Evolutionary conservation across 768 basidiomycete species (phyloP).

Genomic region (Russula abietina): DNA sequence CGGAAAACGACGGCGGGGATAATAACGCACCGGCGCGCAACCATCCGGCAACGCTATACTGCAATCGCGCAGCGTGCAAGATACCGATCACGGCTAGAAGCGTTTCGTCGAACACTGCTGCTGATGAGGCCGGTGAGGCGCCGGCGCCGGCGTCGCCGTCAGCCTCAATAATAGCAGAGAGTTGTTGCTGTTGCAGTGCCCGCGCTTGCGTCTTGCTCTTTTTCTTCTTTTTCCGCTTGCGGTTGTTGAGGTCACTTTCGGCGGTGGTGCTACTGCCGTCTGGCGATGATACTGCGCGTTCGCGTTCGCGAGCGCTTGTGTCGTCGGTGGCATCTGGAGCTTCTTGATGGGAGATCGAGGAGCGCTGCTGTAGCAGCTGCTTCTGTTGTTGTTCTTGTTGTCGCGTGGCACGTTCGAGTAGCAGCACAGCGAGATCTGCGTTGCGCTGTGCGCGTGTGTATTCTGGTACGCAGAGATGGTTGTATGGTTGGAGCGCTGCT

Average conservation of each 20-base stretch:
- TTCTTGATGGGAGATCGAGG: constrained; percentile 11
- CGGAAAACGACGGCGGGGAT: constrained; percentile 27
- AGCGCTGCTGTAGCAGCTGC: not conserved
- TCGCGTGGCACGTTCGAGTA: not conserved
- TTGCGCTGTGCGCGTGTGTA: constrained; percentile 46
- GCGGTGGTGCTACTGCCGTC: not conserved
- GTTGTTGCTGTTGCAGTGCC: not conserved
- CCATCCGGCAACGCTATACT: constrained; percentile 67
- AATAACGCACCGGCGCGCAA: constrained; percentile 45
- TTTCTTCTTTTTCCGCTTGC: not conserved
- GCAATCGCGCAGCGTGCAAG: constrained; percentile 49
- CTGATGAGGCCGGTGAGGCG: not conserved
- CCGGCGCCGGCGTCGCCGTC: not conserved
- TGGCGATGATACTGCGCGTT: not conserved
- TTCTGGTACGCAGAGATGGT: constrained; percentile 72
- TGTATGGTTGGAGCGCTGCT: constrained; percentile 69
- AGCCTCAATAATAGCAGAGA: no score
- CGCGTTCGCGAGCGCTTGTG: not conserved
- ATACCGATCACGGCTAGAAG: constrained; percentile 64
- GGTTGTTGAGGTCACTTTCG: not conserved
- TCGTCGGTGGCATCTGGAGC: not conserved
- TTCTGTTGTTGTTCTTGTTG: constrained; percentile 8
- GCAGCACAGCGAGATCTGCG: constrained; percentile 33
- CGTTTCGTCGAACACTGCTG: constrained; percentile 42
- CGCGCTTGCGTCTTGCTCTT: no score